Conservation (phyloP, 2,329 filamentous ascomycete genomes). For the Ascosphaera aggregata region DNA sequence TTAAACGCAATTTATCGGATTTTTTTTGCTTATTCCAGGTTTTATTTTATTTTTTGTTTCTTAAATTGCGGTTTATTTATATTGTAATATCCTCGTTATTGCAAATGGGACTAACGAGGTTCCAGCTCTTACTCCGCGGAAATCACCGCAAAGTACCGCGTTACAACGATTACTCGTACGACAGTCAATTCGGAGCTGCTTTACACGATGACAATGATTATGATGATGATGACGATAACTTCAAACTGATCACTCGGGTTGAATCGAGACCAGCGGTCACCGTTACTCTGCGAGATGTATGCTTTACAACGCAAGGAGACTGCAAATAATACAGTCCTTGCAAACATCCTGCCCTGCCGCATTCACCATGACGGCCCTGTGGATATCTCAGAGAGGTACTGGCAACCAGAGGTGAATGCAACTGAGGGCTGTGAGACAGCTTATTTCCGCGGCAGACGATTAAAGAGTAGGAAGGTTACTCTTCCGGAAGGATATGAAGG, state of each 20-base stretch:
- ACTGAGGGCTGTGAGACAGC: conserved; percentile 25
- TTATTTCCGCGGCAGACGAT: conserved; percentile 60
- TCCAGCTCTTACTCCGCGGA: too few relatives aligned
- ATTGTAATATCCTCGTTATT: not conserved
- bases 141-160: too few relatives aligned
- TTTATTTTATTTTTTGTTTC: not conserved
- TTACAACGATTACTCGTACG: too few relatives aligned
- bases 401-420: conserved; percentile 33
- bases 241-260: not conserved
- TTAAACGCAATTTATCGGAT: too few relatives aligned
- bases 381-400: conserved; percentile 40
- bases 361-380: conserved; percentile 58
- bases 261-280: not conserved
- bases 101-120: not conserved
- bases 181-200: too few relatives aligned
- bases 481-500: conserved; percentile 50
- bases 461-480: conserved; percentile 41
- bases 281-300: not conserved
- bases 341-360: conserved; percentile 58
- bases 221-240: not conserved
- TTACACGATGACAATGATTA: too few relatives aligned
- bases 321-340: conserved; percentile 21
- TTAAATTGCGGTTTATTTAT: not conserved
- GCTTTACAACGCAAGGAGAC: conserved; percentile 4
- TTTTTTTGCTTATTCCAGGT: not conserved